Evolutionary conservation across 768 basidiomycete species (phyloP), one percentile per base, ranked within the genome.

Genomic region (Tricholomella constricta): DNA sequence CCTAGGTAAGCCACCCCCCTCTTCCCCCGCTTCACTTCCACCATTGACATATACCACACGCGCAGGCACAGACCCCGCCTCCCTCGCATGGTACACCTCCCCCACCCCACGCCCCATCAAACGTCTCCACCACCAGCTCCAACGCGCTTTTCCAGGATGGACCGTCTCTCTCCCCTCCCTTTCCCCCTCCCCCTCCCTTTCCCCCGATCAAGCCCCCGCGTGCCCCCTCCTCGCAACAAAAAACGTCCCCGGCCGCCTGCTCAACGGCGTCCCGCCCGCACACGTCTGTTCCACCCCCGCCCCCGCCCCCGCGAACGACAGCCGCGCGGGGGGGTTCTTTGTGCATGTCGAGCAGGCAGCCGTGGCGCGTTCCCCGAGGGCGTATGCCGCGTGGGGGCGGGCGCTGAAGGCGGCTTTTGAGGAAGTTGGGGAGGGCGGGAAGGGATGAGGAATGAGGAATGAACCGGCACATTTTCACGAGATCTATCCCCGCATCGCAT

Each of bases 241-340:
- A 36, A 80, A 79, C 40, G 68, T 81, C 22, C 71, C 77, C 5
- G 79, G 78, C 26, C 66, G 78, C 19, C 61, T 76, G 25, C 54
- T 78, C 32, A 81, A 81, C 50, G 69, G 71, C 23, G 59, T 76
- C 5, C 37, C 55, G 8, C 61, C 62, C 10, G 44, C 49, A 2
- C 40, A 48, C 5, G 73, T 77, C 3, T 79, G 74, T 54, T 61
- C 38, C 2, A 56, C 45, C 27, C 59, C 60, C 15, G 65, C 74
- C 3, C 61, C 44, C 6, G 61, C 65, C 6, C 48, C 32, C 7
- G 31, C 40, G 0, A n/a, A n/a, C n/a, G n/a, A n/a, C n/a, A n/a
- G n/a, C n/a, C n/a, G n/a, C n/a, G 69, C 67, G 17, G 67, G 63
- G 0, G 78, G 78, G 1, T 56, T 68, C 38, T 80, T 78, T 57